A percentile compares a stretch with the other conserved stretches of the same genome.
Conservation (phyloP, 495 filamentous ascomycete genomes). For the Wilcoxina mikolae region DNA sequence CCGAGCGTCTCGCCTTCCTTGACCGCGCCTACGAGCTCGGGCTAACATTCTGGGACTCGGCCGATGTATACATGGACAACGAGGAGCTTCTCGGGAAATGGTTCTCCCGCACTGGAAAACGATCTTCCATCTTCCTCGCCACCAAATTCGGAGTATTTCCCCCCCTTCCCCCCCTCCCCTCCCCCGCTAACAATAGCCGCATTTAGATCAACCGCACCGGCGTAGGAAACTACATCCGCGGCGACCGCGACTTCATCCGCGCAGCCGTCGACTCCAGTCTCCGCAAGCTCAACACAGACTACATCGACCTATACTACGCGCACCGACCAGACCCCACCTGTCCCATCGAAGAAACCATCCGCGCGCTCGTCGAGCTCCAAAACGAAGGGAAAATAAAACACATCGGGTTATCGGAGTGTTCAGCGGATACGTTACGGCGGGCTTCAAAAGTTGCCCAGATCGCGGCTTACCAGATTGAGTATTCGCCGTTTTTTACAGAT, state of each 20-base stretch:
- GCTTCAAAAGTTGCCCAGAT: constrained; percentile 50
- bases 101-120: constrained; percentile 40
- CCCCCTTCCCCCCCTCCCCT: neutral
- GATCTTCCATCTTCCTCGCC: constrained; percentile 42
- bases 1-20: constrained; percentile 38
- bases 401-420: constrained; percentile 78
- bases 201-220: neutral
- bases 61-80: constrained; percentile 37
- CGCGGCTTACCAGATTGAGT: constrained; percentile 83
- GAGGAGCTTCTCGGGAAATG: constrained; percentile 45
- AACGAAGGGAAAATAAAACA: constrained; percentile 54
- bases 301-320: constrained; percentile 66
- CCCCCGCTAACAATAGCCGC: neutral
- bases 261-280: constrained; percentile 55
- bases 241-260: constrained; percentile 47
- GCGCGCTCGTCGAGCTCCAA: constrained; percentile 60
- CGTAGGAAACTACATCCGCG: neutral
- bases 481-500: constrained; percentile 64
- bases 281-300: constrained; percentile 55
- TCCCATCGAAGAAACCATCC: constrained; percentile 50
- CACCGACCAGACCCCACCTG: constrained; percentile 48
- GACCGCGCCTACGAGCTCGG: constrained; percentile 44
- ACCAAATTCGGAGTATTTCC: constrained; percentile 39
- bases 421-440: constrained; percentile 53
- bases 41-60: constrained; percentile 45